These are phyloP conservation scores for Thielaviopsis populi DNA, from an alignment of 2,329 filamentous ascomycete genomes.

Conservation along the genomic window DNA sequence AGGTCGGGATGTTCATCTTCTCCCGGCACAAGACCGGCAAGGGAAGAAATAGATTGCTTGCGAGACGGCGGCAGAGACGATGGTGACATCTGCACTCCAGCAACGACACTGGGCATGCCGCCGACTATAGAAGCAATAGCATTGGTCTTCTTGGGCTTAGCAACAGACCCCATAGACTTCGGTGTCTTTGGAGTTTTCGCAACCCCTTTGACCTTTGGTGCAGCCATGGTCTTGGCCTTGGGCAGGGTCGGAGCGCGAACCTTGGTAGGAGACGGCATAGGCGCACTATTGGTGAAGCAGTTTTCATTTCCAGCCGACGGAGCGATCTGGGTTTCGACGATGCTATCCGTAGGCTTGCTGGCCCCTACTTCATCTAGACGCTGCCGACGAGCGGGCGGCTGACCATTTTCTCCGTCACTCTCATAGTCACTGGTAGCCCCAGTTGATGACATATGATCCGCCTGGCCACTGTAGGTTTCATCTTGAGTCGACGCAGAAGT, in stretches of 20 bases:
- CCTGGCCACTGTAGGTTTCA: constrained; percentile 80
- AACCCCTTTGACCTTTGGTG: constrained; percentile 24
- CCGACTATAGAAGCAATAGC: constrained; percentile 22
- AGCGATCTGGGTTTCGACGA: not conserved
- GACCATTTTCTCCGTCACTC: constrained; percentile 43
- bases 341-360: constrained; percentile 28
- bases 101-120: constrained; percentile 22
- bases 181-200: constrained; percentile 33
- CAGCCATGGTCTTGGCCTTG: constrained; percentile 24
- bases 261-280: constrained; percentile 13
- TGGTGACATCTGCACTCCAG: constrained; percentile 36
- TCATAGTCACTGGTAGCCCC: constrained; percentile 71
- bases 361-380: constrained; percentile 34
- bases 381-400: constrained; percentile 41
- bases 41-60: constrained; percentile 59
- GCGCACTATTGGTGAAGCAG: not conserved
- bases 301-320: constrained; percentile 8
- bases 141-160: constrained; percentile 38
- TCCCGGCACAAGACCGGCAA: constrained; percentile 36
- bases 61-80: constrained; percentile 56
- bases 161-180: constrained; percentile 30
- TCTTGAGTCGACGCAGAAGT: constrained; percentile 88
- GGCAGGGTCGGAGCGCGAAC: constrained; percentile 17
- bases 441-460: constrained; percentile 71
- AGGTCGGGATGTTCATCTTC: constrained; percentile 83